Percentiles rank a stretch among this genome's conserved stretches.
phyloP scores from a whole-genome alignment of 345 rosid species.

The Eucalyptus fibrosa region DNA sequence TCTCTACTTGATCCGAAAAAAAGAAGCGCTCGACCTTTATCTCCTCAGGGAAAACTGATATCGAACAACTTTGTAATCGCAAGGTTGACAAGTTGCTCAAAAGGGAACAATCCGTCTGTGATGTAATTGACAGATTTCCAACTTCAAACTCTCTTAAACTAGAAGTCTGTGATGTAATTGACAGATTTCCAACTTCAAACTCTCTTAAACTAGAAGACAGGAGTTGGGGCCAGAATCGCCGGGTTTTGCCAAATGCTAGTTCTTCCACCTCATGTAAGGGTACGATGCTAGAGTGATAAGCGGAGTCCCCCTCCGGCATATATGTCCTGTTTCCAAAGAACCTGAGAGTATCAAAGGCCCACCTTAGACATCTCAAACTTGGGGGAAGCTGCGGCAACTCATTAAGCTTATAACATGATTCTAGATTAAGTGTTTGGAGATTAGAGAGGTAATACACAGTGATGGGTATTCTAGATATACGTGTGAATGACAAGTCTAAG shows the following conservation, averaged over 20 bases:
- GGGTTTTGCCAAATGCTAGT: too few relatives aligned
- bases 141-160: neutral
- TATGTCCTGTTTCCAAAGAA: too few relatives aligned
- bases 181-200: neutral
- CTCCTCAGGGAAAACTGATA: too few relatives aligned
- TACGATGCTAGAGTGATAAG: too few relatives aligned
- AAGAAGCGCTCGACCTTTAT: too few relatives aligned
- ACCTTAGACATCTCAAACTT: neutral
- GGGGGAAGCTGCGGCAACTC: neutral
- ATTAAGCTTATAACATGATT: fast-evolving
- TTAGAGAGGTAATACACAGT: fast-evolving
- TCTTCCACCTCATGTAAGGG: too few relatives aligned
- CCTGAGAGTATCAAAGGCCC: neutral
- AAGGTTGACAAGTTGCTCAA: neutral
- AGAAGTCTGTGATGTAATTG: neutral
- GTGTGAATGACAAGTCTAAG: neutral
- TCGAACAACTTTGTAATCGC: neutral
- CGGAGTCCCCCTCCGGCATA: too few relatives aligned
- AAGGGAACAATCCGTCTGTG: fast-evolving
- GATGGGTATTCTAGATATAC: fast-evolving
- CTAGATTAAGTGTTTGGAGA: neutral
- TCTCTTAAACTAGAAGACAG: neutral
- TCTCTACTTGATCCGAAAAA: too few relatives aligned
- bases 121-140: neutral
- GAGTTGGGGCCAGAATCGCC: neutral